Evolutionary conservation across 495 filamentous ascomycete genomes (phyloP).

Genomic region (Podospora didyma): DNA sequence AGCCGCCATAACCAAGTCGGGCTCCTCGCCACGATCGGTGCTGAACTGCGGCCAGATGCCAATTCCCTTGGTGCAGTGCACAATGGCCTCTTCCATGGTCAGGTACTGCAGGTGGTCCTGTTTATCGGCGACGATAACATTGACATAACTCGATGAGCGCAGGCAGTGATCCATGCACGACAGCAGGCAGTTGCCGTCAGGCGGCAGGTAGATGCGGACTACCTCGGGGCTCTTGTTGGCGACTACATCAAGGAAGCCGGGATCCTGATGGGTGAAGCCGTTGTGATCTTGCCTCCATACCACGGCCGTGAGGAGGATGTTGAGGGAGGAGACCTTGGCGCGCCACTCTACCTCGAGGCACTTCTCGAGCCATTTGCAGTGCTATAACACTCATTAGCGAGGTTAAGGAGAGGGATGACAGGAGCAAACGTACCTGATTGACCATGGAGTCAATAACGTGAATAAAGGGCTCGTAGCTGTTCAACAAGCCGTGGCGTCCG

Average conservation of each 20-base stretch:
- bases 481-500: conserved; percentile 67
- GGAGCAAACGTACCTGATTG: conserved; percentile 44
- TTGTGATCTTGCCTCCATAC: conserved; percentile 80
- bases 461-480: conserved; percentile 75
- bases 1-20: conserved; percentile 65
- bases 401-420: neutral
- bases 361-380: conserved; percentile 79
- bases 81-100: conserved; percentile 60
- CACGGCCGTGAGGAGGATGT: conserved; percentile 69
- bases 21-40: conserved; percentile 56
- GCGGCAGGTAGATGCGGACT: conserved; percentile 72
- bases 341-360: conserved; percentile 69
- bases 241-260: conserved; percentile 70
- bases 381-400: conserved; percentile 34
- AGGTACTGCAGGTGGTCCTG: conserved; percentile 71
- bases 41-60: conserved; percentile 47
- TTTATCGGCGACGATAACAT: conserved; percentile 72
- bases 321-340: conserved; percentile 61
- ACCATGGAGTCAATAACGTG: conserved; percentile 79
- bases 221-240: conserved; percentile 73
- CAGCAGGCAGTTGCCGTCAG: conserved; percentile 69
- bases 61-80: conserved; percentile 67
- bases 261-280: conserved; percentile 75
- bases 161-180: conserved; percentile 67
- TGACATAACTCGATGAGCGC: conserved; percentile 67